phyloP scores from a whole-genome alignment of 2,329 filamentous ascomycete genomes.

The Claviceps paspali region DNA sequence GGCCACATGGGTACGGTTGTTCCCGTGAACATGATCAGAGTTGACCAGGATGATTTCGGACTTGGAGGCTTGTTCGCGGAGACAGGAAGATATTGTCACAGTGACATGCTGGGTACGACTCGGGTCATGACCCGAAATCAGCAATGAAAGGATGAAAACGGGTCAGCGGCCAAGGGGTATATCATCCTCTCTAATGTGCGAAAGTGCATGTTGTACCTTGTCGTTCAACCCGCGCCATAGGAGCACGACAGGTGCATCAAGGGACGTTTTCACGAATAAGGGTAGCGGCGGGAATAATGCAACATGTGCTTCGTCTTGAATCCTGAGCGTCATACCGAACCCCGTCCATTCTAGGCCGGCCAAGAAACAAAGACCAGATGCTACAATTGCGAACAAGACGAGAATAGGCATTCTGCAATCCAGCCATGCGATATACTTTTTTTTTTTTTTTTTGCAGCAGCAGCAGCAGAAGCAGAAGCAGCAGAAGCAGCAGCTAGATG shows the following conservation, averaged over 20 bases:
- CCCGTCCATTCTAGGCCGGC: not conserved
- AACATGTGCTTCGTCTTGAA: not conserved
- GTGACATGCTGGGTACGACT: not conserved
- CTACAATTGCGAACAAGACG: not conserved
- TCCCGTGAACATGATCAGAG: slow-evolving; percentile 5
- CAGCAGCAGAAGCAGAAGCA: no score
- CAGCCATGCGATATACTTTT: not conserved
- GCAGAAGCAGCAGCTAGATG: no score
- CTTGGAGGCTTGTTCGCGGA: slow-evolving; percentile 1
- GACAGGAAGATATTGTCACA: not conserved
- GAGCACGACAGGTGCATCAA: not conserved
- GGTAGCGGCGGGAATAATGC: not conserved
- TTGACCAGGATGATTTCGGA: not conserved
- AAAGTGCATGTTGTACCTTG: not conserved
- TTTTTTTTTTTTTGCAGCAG: no score
- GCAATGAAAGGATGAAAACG: not conserved
- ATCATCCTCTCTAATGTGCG: slow-evolving; percentile 1
- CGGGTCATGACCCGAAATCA: not conserved
- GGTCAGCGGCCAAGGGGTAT: slow-evolving; percentile 1
- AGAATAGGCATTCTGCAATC: not conserved
- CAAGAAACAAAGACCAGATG: no score
- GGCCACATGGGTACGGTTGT: slow-evolving; percentile 1
- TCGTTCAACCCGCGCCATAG: not conserved
- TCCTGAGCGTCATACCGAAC: no score
- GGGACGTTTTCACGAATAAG: not conserved